A percentile compares a stretch with the other conserved stretches of the same genome.
These are phyloP conservation scores for Sisymbrium irio DNA, from an alignment of 345 rosid species.

Conservation along the genomic window DNA sequence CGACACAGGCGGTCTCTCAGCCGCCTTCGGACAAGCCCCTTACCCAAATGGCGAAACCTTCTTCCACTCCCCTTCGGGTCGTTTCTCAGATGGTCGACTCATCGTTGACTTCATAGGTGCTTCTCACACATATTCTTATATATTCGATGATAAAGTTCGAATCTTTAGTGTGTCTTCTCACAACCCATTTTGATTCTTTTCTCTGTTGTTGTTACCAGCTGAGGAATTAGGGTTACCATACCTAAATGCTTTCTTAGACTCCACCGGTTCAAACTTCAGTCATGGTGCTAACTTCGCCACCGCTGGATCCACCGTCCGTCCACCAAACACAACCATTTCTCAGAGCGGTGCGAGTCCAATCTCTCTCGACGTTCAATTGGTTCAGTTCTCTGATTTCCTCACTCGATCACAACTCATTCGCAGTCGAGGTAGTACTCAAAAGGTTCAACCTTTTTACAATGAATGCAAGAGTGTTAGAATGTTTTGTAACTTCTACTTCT, in stretches of 20 bases:
- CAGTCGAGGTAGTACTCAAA: constrained; percentile 42
- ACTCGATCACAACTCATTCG: constrained; percentile 40
- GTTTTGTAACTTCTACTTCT: neutral
- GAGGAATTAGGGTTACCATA: constrained; percentile 48
- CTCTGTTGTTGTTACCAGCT: constrained; percentile 35
- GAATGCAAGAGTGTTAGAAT: too few species aligned
- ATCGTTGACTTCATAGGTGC: constrained; percentile 65
- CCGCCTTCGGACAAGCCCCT: constrained; percentile 58
- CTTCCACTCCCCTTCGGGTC: constrained; percentile 63
- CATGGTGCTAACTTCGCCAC: constrained; percentile 87
- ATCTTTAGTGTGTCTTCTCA: neutral
- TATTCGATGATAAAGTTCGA: neutral
- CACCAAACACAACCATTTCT: constrained; percentile 51
- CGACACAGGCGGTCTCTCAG: constrained; percentile 58
- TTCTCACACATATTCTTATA: neutral
- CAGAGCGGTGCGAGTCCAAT: constrained; percentile 73
- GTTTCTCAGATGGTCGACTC: constrained; percentile 64
- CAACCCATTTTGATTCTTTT: neutral
- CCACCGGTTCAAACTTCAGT: constrained; percentile 68
- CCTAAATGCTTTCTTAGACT: constrained; percentile 58
- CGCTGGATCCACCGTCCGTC: constrained; percentile 68
- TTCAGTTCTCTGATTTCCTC: constrained; percentile 56
- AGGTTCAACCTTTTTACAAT: constrained; percentile 3
- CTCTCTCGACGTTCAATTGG: constrained; percentile 59
- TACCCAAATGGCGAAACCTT: constrained; percentile 57